Evolutionary conservation across 169 alveolate genomes (phyloP), one percentile per base, ranked within the genome.

Genomic region (Cryptosporidium felis): DNA sequence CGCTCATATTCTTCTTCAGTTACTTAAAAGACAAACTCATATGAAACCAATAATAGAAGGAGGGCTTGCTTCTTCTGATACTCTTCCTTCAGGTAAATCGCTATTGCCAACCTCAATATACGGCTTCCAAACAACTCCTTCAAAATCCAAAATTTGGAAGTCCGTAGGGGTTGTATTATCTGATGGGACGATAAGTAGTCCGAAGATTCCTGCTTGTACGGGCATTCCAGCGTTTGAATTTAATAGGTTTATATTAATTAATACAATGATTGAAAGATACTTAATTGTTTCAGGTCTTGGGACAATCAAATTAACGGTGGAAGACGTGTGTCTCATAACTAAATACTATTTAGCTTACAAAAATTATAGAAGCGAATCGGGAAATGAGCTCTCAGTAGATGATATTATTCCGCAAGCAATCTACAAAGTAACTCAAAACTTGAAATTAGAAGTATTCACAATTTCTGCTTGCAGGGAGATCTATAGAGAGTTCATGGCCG

Each of bases 141-240:
- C 85, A 21, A 42, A 51, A 5, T 60, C n/a, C 9, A 44, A 53
- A 28, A 74, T 74, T 51, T 74, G 85, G 85, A 21, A 65, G 10
- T 16, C 41, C 2, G 40, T 74, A 49, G 85, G 85, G 9, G 56
- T 16, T 21, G 59, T 74, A 32, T 53, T 74, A 36, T 49, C 74
- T 2, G 85, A 74, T 53, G 85, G 85, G 14, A 74, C 85, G 14
- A 34, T 74, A 1, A 53, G 49, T 26, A 74, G 85, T 53, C 14
- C 28, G n/a, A 6, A 12, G 9, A 36, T 74, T 38, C 85, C 85
- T 38, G 44, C 42, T 12, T 74, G 85, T 36, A 74, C 85, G 0
- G 85, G 85, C 1, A 30, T 74, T 5, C 65, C 38, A 18, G 85
- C 60, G 6, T 38, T 23, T 38, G 85, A 74, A 21, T 53, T 74